Base-by-base conservation (phyloP, 2,329 filamentous ascomycete species). In the Apiospora hydei region DNA sequence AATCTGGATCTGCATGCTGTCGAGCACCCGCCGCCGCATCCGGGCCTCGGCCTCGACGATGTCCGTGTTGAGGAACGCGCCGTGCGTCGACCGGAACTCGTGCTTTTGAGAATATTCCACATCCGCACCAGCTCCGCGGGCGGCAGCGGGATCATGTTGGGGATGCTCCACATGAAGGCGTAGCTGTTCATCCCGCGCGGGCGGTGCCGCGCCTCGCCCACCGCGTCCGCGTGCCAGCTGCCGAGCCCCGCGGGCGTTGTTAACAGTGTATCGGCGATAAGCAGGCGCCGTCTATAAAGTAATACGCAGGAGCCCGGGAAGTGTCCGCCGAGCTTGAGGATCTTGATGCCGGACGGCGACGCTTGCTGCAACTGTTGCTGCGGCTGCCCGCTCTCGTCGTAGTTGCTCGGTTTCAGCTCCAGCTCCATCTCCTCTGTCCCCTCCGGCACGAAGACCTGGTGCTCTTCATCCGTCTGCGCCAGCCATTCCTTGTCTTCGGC, bases 1-100 rank as follows among this genome's bases (percentile, higher is more conserved):
- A 2, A 91, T 84, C 78, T 94, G 92, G 26, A 94, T 93, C 84
- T 94, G 89, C 87, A 94, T 94, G 79, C 93, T 95, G 73, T 94
- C 89, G 78, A 95, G 77, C 38, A 96, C 86, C 74, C 92, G 87
- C 72, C 80, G 78, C 84, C 92, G 94, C 70, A 94, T 84, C 34
- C 18, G 21, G 74, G 86, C 82, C 6, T 82, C 82, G 30, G 74
- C 76, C 73, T 84, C 85, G 72, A 86, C 83, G 3, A 94, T 89
- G 76, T 94, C 92, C 77, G 87, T 85, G 0, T 88, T 89, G 2
- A 85, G 76, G 74, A 95, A 94, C 0, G 89, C 89, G 0, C 93
- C 92, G 80, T 93, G 90, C 8, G 92, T 91, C 73, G 88, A 88
- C 16, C 82, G 83, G 75, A 94, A 95, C 1, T 90, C 85, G 72